phyloP scores from a whole-genome alignment of 306 rosid species.

The Oxytropis ochrocephala region DNA sequence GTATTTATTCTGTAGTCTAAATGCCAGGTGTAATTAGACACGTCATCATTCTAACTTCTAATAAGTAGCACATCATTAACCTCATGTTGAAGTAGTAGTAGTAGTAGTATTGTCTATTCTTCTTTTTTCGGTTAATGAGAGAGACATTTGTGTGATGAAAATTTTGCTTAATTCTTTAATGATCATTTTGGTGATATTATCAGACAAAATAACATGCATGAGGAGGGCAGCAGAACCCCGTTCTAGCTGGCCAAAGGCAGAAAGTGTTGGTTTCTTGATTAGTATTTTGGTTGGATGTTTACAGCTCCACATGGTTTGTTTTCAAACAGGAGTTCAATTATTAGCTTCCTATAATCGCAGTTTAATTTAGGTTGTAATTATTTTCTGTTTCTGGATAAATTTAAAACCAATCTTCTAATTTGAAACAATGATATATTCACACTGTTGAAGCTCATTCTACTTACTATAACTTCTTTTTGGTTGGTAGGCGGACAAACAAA shows the following conservation, averaged over 20 bases:
- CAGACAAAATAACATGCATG: conserved; percentile 20
- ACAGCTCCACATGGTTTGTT: too few relatives aligned
- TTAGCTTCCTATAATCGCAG: too few relatives aligned
- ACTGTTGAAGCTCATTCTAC: too few relatives aligned
- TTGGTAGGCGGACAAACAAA: too few relatives aligned
- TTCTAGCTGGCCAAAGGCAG: background rate
- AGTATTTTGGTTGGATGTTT: too few relatives aligned
- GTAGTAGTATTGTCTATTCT: background rate
- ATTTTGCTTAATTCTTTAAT: background rate
- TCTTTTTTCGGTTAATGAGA: background rate
- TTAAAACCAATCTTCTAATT: too few relatives aligned
- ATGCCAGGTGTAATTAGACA: conserved; percentile 1
- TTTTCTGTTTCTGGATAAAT: too few relatives aligned
- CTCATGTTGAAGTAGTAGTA: background rate
- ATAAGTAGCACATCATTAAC: background rate
- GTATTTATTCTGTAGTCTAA: background rate
- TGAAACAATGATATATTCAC: too few relatives aligned
- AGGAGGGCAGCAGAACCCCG: background rate
- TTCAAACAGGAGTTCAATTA: too few relatives aligned
- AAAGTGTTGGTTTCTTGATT: background rate
- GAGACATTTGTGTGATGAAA: background rate
- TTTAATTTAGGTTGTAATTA: too few relatives aligned
- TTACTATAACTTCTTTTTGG: too few relatives aligned
- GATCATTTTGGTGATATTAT: background rate
- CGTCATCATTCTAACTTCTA: background rate